Evolutionary conservation across 305 asterid genomes (phyloP).

Genomic region (Fraxinus platypoda): DNA sequence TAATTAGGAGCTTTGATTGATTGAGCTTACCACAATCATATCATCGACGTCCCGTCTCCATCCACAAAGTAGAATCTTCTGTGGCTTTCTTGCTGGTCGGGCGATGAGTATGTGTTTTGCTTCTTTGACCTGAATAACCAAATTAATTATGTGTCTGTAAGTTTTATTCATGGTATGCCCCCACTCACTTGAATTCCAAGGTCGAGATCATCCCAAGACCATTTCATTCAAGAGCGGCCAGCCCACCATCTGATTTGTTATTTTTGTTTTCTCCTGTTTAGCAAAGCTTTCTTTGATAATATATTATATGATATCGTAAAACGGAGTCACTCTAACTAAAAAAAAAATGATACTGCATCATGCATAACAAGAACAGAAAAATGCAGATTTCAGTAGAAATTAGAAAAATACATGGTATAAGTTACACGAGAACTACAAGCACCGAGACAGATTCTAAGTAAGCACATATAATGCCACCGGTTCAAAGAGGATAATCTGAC

Average conservation of each 20-base stretch:
- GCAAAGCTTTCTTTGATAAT: conserved; percentile 12
- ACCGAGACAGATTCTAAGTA: conserved; percentile 11
- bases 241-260: conserved; percentile 24
- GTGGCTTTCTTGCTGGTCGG: conserved; percentile 83
- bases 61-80: conserved; percentile 97
- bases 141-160: conserved; percentile 71
- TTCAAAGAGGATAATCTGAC: background rate
- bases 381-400: background rate
- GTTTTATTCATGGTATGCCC: conserved; percentile 59
- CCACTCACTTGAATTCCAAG: conserved; percentile 50
- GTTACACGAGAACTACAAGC: conserved; percentile 12
- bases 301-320: background rate
- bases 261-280: conserved; percentile 24
- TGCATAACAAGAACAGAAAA: conserved; percentile 1
- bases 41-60: conserved; percentile 98
- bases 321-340: background rate
- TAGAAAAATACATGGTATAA: background rate
- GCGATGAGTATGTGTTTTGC: conserved; percentile 66
- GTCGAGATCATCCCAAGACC: conserved; percentile 41
- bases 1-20: conserved; percentile 65
- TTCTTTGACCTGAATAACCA: conserved; percentile 89
- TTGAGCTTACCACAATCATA: conserved; percentile 95
- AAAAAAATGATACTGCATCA: background rate
- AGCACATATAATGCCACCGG: background rate
- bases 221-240: conserved; percentile 42